A percentile compares a stretch with the other conserved stretches of the same genome.
These are phyloP conservation scores for Thelonectria discophora DNA, from an alignment of 2,329 filamentous ascomycete genomes.

Conservation along the genomic window DNA sequence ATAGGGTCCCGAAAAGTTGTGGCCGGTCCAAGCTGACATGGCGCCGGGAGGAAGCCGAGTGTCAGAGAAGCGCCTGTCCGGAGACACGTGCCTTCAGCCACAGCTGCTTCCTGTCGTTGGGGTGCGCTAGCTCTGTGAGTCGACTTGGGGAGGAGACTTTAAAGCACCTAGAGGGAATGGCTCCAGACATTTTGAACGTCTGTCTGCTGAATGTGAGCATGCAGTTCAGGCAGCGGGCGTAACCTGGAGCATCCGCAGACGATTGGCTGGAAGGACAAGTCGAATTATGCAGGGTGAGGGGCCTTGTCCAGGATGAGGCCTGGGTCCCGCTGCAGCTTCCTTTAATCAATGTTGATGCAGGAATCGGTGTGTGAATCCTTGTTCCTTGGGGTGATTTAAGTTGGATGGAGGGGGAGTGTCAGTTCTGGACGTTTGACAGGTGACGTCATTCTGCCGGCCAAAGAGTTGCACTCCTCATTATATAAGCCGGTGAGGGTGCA, in stretches of 20 bases:
- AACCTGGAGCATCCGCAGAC: no score
- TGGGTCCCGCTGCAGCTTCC: not conserved
- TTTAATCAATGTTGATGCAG: not conserved
- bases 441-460: slow-evolving; percentile 9
- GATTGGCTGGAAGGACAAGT: not conserved
- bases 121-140: not conserved
- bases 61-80: not conserved
- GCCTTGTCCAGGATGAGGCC: not conserved
- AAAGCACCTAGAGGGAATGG: no score
- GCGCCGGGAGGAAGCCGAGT: not conserved
- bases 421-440: not conserved
- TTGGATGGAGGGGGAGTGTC: not conserved
- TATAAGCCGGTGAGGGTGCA: not conserved
- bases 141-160: not conserved
- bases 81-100: not conserved
- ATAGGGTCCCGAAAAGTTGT: not conserved
- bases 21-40: not conserved
- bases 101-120: not conserved
- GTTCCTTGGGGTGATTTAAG: slow-evolving; percentile 1
- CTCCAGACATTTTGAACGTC: not conserved
- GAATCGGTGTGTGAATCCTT: not conserved
- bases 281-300: not conserved
- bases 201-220: not conserved
- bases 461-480: not conserved
- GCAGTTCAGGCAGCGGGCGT: no score